A percentile compares a stretch with the other conserved stretches of the same genome.
These are phyloP conservation scores for Talaromyces funiculosus DNA, from an alignment of 2,329 filamentous ascomycete genomes.

Conservation along the genomic window DNA sequence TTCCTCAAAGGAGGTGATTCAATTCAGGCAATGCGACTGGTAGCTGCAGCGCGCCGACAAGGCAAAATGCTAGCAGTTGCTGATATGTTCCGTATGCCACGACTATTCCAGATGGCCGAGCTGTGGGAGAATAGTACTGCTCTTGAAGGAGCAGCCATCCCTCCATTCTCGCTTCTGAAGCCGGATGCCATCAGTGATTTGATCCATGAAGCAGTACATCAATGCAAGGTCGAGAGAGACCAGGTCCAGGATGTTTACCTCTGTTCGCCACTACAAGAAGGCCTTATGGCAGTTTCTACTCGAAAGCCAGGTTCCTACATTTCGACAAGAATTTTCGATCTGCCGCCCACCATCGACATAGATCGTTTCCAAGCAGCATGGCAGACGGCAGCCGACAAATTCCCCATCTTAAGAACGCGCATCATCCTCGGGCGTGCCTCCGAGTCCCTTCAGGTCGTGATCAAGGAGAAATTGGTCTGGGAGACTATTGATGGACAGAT, in stretches of 20 bases:
- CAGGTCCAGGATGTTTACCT: not conserved
- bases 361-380: constrained; percentile 12
- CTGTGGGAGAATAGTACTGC: not conserved
- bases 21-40: not conserved
- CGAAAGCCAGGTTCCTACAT: constrained; percentile 33
- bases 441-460: constrained; percentile 24
- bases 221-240: not conserved
- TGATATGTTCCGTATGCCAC: not conserved
- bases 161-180: not conserved
- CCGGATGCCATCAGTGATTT: not conserved
- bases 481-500: not conserved
- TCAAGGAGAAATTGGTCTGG: constrained; percentile 19
- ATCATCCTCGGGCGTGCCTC: constrained; percentile 21
- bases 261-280: not conserved
- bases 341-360: constrained; percentile 23
- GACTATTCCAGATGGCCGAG: not conserved
- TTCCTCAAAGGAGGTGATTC: not conserved
- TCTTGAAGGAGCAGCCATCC: not conserved
- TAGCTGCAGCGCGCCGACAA: not conserved
- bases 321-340: constrained; percentile 25
- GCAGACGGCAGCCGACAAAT: not conserved
- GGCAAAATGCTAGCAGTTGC: not conserved
- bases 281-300: constrained; percentile 24
- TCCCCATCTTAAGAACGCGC: constrained; percentile 38
- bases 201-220: not conserved